Evolutionary conservation across 2,329 filamentous ascomycete species (phyloP).

Genomic region (Endothia cerciana): DNA sequence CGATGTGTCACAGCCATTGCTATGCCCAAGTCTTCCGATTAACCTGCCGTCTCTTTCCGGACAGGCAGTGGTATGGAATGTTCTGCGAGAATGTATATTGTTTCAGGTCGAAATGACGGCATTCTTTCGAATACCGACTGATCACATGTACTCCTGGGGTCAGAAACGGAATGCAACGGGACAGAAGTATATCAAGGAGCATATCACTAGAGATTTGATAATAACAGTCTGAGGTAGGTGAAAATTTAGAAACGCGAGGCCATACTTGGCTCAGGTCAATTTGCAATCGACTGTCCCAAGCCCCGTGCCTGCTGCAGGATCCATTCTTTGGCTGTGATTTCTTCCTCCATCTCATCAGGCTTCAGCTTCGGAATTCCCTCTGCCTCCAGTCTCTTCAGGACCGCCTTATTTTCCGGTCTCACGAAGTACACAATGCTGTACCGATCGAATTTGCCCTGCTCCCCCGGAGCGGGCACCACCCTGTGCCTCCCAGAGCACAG

Average conservation of each 20-base stretch:
- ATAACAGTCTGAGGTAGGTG: too few species aligned
- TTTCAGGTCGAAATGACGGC: too few species aligned
- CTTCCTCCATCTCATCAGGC: constrained; percentile 15
- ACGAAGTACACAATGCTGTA: constrained; percentile 32
- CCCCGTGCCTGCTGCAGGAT: constrained; percentile 24
- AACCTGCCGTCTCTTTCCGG: too few species aligned
- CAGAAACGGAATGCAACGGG: too few species aligned
- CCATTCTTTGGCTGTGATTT: constrained; percentile 30
- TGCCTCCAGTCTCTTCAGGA: constrained; percentile 28
- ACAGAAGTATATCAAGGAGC: too few species aligned
- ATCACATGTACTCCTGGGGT: too few species aligned
- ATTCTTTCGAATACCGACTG: too few species aligned
- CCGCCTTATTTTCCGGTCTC: constrained; percentile 28
- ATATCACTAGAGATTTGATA: too few species aligned
- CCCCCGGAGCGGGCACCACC: constrained; percentile 37
- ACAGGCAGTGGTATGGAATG: too few species aligned
- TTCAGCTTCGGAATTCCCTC: constrained; percentile 25
- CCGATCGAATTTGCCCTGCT: constrained; percentile 27
- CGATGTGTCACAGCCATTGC: too few species aligned
- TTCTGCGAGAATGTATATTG: too few species aligned
- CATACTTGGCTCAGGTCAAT: background rate
- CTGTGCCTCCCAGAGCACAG: constrained; percentile 41
- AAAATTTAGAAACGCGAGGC: background rate
- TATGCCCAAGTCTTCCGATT: too few species aligned
- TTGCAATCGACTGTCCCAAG: constrained; percentile 16